Base-by-base conservation (phyloP, 2,329 filamentous ascomycete species). In the Paraphaeosphaeria sporulosa region DNA sequence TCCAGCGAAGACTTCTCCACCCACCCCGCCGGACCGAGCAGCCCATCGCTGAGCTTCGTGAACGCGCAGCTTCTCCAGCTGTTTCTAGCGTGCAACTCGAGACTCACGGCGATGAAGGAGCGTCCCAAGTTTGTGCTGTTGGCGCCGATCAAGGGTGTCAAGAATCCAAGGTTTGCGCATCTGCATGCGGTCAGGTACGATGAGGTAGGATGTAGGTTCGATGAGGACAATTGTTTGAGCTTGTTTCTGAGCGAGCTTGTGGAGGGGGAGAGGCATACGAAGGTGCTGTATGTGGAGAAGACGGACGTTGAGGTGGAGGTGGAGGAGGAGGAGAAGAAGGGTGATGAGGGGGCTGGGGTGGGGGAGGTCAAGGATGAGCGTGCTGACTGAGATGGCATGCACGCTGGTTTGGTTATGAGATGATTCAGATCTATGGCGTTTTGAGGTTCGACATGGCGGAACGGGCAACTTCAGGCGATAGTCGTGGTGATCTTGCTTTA, bases 251-350 rank as follows among this genome's bases (percentile, higher is more conserved):
- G 32, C 19, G 30, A 52, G 30, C 21, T 58, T 6, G 30, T 58
- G 19, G 56, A 36, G 7, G 30, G 34, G 10, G 47, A 47, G 48
- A 19, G 49, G 7, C 50, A 46, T 27, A 38, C 27, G 2, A 23
- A 42, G n/a, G 40, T 40, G 2, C 21, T 58, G 7, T 58, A 46
- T 53, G 56, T 58, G 48, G 38, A 58, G 56, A 50, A 36, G 55
- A 34, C 32, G 46, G 23, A 48, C 19, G 25, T 10, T 2, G 34
- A 60, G 19, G 48, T 17, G 6, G 34, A 30, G 15, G 34, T 13
- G 12, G 48, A 38, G 32, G n/a, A 4, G n/a, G n/a, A 23, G 4
- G 49, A 9, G 23, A 9, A 30, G 1, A 32, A 32, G 12, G 47
- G 47, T 49, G 30, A n/a, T 36, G 30, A 32, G 30, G 30, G 30